These are phyloP conservation scores for Deinandra increscens DNA, from an alignment of 129 eudicot genomes.

Conservation along the genomic window DNA sequence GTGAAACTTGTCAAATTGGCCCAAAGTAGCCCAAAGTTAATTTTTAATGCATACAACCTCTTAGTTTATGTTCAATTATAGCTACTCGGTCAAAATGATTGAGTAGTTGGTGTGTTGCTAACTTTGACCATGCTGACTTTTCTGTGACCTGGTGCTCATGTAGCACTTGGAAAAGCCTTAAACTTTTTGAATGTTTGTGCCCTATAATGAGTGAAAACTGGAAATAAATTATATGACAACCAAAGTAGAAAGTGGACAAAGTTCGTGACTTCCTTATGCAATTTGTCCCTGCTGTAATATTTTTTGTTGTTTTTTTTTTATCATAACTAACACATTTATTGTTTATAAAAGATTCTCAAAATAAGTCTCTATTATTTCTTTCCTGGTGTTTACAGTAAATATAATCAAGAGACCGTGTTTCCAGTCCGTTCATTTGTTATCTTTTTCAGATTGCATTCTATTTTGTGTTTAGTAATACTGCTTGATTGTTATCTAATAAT, in stretches of 20 bases:
- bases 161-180: background rate
- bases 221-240: background rate
- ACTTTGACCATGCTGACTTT: background rate
- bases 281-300: background rate
- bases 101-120: background rate
- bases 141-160: background rate
- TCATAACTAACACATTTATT: background rate
- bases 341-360: background rate
- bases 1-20: background rate
- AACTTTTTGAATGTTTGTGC: background rate
- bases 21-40: background rate
- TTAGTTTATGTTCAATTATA: background rate
- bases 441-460: background rate
- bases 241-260: background rate
- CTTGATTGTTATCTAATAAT: constrained; percentile 9
- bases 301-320: background rate
- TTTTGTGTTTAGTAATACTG: background rate
- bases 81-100: background rate
- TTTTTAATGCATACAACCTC: background rate
- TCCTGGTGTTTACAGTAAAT: background rate
- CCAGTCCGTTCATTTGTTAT: background rate
- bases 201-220: background rate
- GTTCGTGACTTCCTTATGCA: background rate
- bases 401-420: background rate
- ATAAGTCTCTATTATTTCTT: background rate